A percentile compares a stretch with the other conserved stretches of the same genome.
Evolutionary conservation across 176 grass and related monocot species (phyloP).

Genomic region (Urochloa ruziziensis): DNA sequence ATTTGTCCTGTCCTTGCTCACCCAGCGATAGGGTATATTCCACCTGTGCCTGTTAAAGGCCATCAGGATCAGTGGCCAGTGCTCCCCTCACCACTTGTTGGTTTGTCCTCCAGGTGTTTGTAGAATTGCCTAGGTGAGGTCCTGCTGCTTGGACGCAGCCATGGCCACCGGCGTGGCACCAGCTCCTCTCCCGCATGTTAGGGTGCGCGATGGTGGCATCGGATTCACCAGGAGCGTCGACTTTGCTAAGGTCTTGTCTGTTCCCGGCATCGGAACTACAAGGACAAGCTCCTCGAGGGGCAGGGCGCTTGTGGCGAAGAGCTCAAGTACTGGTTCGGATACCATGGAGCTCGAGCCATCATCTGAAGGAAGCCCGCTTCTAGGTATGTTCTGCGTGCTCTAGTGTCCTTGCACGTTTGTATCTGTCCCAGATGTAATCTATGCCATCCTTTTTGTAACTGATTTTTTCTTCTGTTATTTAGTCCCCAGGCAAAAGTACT

Average conservation of each 20-base stretch:
- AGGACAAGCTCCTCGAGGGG: conserved; percentile 36
- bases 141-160: neutral
- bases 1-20: conserved; percentile 34
- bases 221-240: conserved; percentile 75
- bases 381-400: conserved; percentile 50
- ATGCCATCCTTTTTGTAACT: neutral
- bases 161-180: conserved; percentile 70
- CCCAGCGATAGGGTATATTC: conserved; percentile 36
- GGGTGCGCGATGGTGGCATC: conserved; percentile 48
- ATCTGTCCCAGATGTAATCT: conserved; percentile 11
- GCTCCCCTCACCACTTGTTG: conserved; percentile 13
- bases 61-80: neutral
- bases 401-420: neutral
- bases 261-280: conserved; percentile 12
- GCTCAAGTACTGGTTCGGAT: conserved; percentile 76
- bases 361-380: conserved; percentile 92
- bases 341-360: conserved; percentile 87
- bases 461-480: conserved; percentile 6
- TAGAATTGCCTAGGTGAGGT: conserved; percentile 40
- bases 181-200: conserved; percentile 62
- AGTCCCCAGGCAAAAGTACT: conserved; percentile 98
- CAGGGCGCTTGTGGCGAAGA: conserved; percentile 52
- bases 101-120: conserved; percentile 41
- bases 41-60: conserved; percentile 21
- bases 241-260: conserved; percentile 67